Evolutionary conservation across 106 monocot genomes (phyloP).

Genomic region (Agapanthus africanus): DNA sequence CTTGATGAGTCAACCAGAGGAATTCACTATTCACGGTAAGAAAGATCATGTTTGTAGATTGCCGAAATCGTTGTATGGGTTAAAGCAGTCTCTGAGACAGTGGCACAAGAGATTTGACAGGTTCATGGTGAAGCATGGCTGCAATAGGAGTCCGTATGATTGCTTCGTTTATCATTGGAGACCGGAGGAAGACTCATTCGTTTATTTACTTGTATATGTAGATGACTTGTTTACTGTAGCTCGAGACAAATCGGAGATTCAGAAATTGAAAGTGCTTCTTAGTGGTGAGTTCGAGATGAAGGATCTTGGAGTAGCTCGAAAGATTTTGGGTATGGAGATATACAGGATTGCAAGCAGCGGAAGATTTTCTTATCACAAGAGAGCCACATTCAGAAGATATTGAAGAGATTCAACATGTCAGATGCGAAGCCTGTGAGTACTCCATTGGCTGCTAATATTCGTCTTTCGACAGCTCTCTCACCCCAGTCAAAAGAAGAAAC

Average conservation of each 20-base stretch:
- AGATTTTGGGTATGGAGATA: neutral
- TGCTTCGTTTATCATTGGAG: neutral
- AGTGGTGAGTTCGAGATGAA: neutral
- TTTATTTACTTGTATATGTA: neutral
- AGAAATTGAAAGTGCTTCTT: neutral
- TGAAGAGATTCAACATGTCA: too few species aligned
- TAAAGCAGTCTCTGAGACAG: slow-evolving; percentile 1
- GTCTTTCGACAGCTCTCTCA: too few species aligned
- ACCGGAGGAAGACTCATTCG: neutral
- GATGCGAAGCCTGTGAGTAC: too few species aligned
- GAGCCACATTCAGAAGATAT: too few species aligned
- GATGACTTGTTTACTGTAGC: neutral
- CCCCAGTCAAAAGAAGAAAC: too few species aligned
- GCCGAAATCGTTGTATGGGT: neutral
- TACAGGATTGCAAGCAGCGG: too few species aligned
- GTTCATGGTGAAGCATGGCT: neutral
- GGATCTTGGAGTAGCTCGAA: neutral
- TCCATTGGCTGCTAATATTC: too few species aligned
- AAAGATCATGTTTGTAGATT: neutral
- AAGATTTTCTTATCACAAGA: too few species aligned
- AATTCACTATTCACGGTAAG: neutral
- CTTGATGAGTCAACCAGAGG: neutral
- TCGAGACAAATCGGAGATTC: neutral
- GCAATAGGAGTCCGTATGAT: neutral
- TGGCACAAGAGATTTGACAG: neutral